These are phyloP conservation scores for Setomelanomma holmii DNA, from an alignment of 2,329 filamentous ascomycete genomes.

Conservation along the genomic window DNA sequence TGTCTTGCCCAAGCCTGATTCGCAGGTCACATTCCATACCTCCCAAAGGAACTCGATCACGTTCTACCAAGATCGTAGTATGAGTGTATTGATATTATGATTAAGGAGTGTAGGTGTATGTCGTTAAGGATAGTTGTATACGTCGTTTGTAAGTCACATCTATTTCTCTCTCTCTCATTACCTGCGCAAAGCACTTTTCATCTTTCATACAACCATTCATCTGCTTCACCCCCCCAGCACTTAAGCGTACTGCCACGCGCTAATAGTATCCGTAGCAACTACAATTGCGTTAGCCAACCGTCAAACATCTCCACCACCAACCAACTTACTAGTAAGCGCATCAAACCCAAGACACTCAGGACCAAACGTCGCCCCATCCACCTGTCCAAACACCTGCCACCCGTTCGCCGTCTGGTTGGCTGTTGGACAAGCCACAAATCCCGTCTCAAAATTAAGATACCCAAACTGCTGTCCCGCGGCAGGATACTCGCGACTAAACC, in stretches of 20 bases:
- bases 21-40: too few relatives aligned
- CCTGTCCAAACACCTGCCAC: constrained; percentile 45
- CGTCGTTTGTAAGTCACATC: too few relatives aligned
- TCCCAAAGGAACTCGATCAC: too few relatives aligned
- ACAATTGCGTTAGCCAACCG: constrained; percentile 10
- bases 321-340: constrained; percentile 39
- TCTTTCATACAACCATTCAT: too few relatives aligned
- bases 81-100: too few relatives aligned
- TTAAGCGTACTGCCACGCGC: constrained; percentile 48
- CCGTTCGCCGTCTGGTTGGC: constrained; percentile 23
- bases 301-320: not conserved
- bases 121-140: too few relatives aligned
- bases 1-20: too few relatives aligned
- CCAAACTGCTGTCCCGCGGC: constrained; percentile 30
- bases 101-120: too few relatives aligned
- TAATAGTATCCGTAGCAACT: constrained; percentile 31
- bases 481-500: constrained; percentile 53
- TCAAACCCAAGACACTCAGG: constrained; percentile 46
- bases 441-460: constrained; percentile 34
- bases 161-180: too few relatives aligned
- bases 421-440: constrained; percentile 45
- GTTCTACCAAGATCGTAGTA: too few relatives aligned
- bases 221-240: too few relatives aligned
- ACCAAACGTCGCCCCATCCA: constrained; percentile 23
- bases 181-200: too few relatives aligned